phyloP scores from a whole-genome alignment of 495 filamentous ascomycete species.

The Penicillium ochrochloron region DNA sequence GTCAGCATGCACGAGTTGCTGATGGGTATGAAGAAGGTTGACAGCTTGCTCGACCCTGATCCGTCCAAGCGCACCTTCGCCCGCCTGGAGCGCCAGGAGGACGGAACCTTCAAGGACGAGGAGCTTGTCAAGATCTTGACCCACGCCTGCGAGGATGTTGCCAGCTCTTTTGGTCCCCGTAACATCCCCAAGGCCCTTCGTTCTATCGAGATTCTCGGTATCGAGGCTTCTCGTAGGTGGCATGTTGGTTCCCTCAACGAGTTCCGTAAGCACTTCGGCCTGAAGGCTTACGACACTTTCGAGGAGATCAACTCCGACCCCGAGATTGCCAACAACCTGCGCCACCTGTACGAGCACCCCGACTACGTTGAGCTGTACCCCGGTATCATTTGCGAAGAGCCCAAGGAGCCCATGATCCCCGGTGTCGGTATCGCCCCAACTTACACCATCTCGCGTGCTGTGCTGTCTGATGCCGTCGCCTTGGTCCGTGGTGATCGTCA shows the following conservation, averaged over 20 bases:
- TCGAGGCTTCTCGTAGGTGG: conserved; percentile 65
- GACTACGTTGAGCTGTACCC: conserved; percentile 69
- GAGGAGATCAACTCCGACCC: conserved; percentile 68
- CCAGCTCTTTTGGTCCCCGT: conserved; percentile 61
- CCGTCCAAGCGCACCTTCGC: conserved; percentile 63
- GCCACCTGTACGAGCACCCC: conserved; percentile 61
- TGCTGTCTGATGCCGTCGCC: conserved; percentile 58
- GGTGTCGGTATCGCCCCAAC: conserved; percentile 61
- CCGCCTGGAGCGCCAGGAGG: conserved; percentile 53
- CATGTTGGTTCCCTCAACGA: conserved; percentile 64
- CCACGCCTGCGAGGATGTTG: conserved; percentile 63
- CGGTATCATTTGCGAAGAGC: conserved; percentile 59
- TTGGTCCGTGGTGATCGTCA: conserved; percentile 59
- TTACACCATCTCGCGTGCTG: conserved; percentile 61
- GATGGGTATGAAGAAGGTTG: conserved; percentile 56
- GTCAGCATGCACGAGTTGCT: conserved; percentile 57
- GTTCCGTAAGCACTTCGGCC: conserved; percentile 64
- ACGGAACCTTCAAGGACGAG: conserved; percentile 65
- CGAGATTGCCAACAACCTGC: conserved; percentile 54
- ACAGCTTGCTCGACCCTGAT: conserved; percentile 53
- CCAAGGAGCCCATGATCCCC: conserved; percentile 57
- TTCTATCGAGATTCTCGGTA: conserved; percentile 63
- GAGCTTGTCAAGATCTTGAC: conserved; percentile 65
- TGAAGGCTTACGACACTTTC: conserved; percentile 62
- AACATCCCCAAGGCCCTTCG: conserved; percentile 63